Base-by-base conservation (phyloP, 495 filamentous ascomycete species). In the Usnea hakonensis region DNA sequence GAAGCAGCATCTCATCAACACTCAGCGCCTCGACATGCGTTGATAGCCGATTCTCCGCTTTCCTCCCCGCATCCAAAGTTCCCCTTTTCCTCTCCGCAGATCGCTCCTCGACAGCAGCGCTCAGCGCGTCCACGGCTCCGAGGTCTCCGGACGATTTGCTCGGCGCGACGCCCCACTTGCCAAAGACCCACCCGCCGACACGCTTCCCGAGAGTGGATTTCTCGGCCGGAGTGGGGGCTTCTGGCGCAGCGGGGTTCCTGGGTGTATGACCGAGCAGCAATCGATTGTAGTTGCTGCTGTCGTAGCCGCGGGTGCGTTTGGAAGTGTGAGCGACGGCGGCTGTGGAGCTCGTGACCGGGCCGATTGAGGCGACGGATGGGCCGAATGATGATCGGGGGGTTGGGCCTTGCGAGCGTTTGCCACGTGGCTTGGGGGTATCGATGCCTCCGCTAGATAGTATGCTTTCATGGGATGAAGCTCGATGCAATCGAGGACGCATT, bases 151-250 rank as follows among this genome's bases (percentile, higher is more conserved):
- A 54, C 5, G 70, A 67, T 48, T 73, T 46, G 8, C 68, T 65
- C 1, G 79, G 76, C 8, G 75, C 73, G 19, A 76, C 70, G 23
- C 80, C 81, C 82, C 81, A 85, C 37, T 76, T 74, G 11, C 82
- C 79, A 11, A 79, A 73, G 4, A 84, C 76, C 82, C 82, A 85
- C 28, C 81, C 80, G 10, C 81, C 81, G 41, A 83, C 65, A 23
- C 78, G 78, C 40, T 75, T 77, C 28, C 74, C 68, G 4, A 82
- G 62, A 5, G 73, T 76, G 7, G 73, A 74, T 64, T 54, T 76
- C 71, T 44, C 65, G 60, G 17, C 46, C 35, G 30, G n/a, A 55
- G 61, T 40, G 17, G 65, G 50, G 33, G 52, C 61, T 8, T 35
- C 58, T 62, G 30, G 58, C 64, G 23, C 23, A 14, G 55, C 41